A percentile compares a stretch with the other conserved stretches of the same genome.
Evolutionary conservation across 352 stramenopile genomes (phyloP).

Genomic region (Phytopythium litorale): DNA sequence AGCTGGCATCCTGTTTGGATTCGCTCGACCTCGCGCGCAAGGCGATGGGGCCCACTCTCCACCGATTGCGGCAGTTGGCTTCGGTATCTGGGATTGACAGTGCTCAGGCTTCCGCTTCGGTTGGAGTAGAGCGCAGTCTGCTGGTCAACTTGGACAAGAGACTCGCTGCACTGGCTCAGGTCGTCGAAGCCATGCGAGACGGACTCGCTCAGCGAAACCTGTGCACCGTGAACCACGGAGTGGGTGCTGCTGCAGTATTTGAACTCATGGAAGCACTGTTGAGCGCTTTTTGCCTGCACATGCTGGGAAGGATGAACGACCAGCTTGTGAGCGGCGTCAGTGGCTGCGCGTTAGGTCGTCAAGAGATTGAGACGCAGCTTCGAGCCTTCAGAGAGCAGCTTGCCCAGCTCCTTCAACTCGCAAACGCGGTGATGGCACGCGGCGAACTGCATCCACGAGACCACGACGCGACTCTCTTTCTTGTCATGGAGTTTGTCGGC

Average conservation of each 20-base stretch:
- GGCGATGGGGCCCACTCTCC: conserved; percentile 29
- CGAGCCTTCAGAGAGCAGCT: conserved; percentile 35
- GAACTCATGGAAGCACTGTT: conserved; percentile 39
- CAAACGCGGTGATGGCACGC: conserved; percentile 1
- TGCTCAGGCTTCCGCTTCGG: not conserved
- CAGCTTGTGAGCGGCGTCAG: conserved; percentile 36
- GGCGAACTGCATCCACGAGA: conserved; percentile 3
- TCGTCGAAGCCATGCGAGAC: conserved; percentile 14
- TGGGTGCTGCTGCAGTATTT: conserved; percentile 8
- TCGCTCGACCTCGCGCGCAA: conserved; percentile 43
- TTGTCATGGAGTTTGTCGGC: conserved; percentile 34
- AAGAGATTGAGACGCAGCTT: conserved; percentile 39
- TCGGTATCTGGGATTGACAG: not conserved
- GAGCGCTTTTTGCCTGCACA: conserved; percentile 56
- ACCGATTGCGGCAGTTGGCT: conserved; percentile 13
- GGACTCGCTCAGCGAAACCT: conserved; percentile 3
- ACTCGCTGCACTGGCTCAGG: conserved; percentile 17
- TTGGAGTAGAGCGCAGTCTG: conserved; percentile 35
- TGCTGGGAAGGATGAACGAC: conserved; percentile 42
- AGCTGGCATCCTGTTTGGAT: conserved; percentile 33
- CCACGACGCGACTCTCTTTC: conserved; percentile 4
- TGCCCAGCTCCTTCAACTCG: conserved; percentile 12
- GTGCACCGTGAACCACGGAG: not conserved
- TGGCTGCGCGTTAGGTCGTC: conserved; percentile 16
- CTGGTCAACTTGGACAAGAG: conserved; percentile 27